These are phyloP conservation scores for Aspergillus fructus DNA, from an alignment of 2,329 filamentous ascomycete genomes.

Conservation along the genomic window DNA sequence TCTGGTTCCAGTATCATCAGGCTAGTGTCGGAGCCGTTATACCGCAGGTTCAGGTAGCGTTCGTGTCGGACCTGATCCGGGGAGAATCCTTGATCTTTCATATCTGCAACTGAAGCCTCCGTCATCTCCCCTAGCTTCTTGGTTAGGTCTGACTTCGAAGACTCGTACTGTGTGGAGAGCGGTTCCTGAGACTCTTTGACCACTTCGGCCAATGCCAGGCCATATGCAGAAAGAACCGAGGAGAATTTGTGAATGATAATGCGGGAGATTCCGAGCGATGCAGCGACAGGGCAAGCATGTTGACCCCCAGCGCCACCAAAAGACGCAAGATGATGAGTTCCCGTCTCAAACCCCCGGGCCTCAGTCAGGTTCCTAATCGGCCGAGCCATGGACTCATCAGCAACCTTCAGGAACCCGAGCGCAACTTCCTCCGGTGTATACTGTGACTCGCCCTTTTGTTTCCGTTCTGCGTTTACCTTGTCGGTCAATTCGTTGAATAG, in stretches of 20 bases:
- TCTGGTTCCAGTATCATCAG: constrained; percentile 59
- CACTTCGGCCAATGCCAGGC: constrained; percentile 88
- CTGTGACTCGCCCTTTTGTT: constrained; percentile 44
- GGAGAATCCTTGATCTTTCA: constrained; percentile 46
- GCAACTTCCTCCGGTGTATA: constrained; percentile 51
- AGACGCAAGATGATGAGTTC: constrained; percentile 83
- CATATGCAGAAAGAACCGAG: constrained; percentile 87
- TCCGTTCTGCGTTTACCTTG: constrained; percentile 53
- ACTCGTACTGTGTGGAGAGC: constrained; percentile 56
- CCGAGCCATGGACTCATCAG: constrained; percentile 51
- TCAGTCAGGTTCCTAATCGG: constrained; percentile 89
- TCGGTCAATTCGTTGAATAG: constrained; percentile 74
- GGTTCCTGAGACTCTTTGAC: constrained; percentile 78
- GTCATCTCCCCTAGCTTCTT: constrained; percentile 75
- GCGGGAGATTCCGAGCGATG: constrained; percentile 78
- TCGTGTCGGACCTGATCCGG: constrained; percentile 42
- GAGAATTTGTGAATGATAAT: constrained; percentile 89
- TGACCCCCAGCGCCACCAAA: constrained; percentile 93
- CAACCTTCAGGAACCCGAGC: constrained; percentile 43
- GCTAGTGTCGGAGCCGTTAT: constrained; percentile 52
- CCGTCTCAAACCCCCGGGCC: constrained; percentile 87
- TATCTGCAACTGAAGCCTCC: constrained; percentile 51
- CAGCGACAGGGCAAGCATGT: constrained; percentile 86
- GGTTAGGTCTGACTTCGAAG: constrained; percentile 50
- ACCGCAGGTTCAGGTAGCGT: constrained; percentile 50